Base-by-base conservation (phyloP, 768 basidiomycete genomes). In the Rhodotorula toruloides region DNA sequence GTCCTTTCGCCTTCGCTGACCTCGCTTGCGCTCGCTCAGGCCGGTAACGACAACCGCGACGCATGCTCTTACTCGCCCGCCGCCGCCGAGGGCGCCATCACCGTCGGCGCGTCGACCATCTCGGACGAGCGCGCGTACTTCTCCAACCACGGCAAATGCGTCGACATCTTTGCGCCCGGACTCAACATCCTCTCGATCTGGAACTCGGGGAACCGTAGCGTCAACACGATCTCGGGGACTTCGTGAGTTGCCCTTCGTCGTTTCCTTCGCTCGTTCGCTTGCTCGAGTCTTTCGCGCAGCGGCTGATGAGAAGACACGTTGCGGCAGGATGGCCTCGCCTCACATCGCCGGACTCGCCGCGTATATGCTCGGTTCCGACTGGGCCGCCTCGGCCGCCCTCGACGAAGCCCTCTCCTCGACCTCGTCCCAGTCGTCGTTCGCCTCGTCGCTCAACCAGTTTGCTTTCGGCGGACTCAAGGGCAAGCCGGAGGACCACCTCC, bases 41-140 rank as follows among this genome's bases (percentile, higher is more conserved):
- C 72, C 39, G 63, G 60, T 14, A 63, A 73, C 68, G 68, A 72
- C n/a, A 76, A 76, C 72, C 84, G 84, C 73, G 89, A 94, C 75
- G 91, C 91, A 19, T 98, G 94, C 82, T 81, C 81, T 71, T 96
- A 88, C 80, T 98, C 93, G 2, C 96, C 96, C 42, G 96, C 93
- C 34, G 85, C 84, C 12, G 85, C 96, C 9, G 83, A 87, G 80
- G 85, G 88, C 60, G 90, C 96, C 22, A 84, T 99, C 68, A 97
- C 96, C 54, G 96, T 98, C 60, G 96, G 89, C 72, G 96, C 96
- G 37, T 79, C 78, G n/a, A 78, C 79, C 46, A 75, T 80, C 58
- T 71, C 68, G 29, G 80, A 81, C 74, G 77, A 76, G 57, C 73
- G 79, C 50, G 80, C 81, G 46, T 81, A 80, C 78, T 81, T 75